Evolutionary conservation across 2,329 filamentous ascomycete species (phyloP).

Genomic region (Sclerotinia spermophila): DNA sequence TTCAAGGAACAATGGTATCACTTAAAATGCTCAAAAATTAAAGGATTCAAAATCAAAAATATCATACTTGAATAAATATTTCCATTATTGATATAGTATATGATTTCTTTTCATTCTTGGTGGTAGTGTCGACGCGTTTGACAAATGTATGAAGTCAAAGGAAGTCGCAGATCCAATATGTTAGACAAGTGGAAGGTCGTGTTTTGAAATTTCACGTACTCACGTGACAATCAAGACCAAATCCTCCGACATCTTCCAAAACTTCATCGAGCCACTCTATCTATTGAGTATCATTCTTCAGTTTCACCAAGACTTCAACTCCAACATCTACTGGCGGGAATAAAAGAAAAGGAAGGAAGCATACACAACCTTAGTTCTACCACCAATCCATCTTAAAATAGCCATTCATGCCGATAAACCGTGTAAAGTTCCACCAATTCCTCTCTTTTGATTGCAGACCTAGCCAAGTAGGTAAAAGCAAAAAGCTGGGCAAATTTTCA

Average conservation of each 20-base stretch:
- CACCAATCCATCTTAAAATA: neutral
- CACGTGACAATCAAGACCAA: neutral
- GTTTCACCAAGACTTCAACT: neutral
- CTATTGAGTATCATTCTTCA: neutral
- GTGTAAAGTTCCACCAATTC: constrained; percentile 5
- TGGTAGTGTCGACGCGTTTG: neutral
- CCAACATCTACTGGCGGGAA: neutral
- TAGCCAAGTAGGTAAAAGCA: constrained; percentile 8
- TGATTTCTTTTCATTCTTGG: neutral
- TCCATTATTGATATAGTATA: neutral
- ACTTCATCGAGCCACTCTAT: neutral
- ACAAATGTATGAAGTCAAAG: neutral
- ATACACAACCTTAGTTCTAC: neutral
- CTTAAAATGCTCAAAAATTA: neutral
- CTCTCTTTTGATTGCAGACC: neutral
- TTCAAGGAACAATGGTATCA: neutral
- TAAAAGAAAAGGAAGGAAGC: neutral
- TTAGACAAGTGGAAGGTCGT: neutral
- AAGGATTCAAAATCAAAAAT: neutral
- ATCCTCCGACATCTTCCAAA: neutral
- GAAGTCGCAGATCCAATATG: neutral
- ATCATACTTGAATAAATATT: neutral
- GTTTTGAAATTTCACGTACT: neutral
- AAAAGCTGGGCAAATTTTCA: constrained; percentile 16
- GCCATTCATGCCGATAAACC: neutral